Evolutionary conservation across 768 basidiomycete species (phyloP).

Genomic region (Suillus hirtellus): DNA sequence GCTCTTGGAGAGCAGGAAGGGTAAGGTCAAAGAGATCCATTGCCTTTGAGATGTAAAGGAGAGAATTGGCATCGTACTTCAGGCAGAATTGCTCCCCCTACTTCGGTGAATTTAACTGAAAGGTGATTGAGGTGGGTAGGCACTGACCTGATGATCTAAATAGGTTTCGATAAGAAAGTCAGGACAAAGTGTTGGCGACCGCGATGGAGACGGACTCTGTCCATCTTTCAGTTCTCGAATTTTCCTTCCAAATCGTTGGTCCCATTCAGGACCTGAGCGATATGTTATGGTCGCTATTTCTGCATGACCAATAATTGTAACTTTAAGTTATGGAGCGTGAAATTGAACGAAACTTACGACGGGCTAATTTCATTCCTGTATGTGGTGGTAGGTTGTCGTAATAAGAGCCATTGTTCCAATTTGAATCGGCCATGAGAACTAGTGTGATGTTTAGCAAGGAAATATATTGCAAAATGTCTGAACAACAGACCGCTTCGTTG

Average conservation of each 20-base stretch:
- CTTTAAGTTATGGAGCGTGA: slow-evolving; percentile 15
- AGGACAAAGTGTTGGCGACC: slow-evolving; percentile 81
- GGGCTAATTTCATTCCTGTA: slow-evolving; percentile 96
- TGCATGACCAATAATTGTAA: slow-evolving; percentile 32
- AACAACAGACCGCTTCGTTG: slow-evolving; percentile 82
- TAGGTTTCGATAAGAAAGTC: slow-evolving; percentile 99
- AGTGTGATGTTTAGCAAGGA: slow-evolving; percentile 10
- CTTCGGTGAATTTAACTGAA: slow-evolving; percentile 9
- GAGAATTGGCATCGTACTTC: slow-evolving; percentile 98
- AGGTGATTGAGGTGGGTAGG: background rate
- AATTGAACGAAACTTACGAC: slow-evolving; percentile 58
- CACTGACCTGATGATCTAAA: slow-evolving; percentile 79
- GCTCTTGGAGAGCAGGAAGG: slow-evolving; percentile 64
- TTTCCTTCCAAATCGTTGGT: slow-evolving; percentile 91
- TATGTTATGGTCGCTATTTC: slow-evolving; percentile 99
- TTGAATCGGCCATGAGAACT: slow-evolving; percentile 99
- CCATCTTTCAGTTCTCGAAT: slow-evolving; percentile 46
- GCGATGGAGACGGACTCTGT: slow-evolving; percentile 18
- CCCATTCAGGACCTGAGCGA: slow-evolving; percentile 99
- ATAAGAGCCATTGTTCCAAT: slow-evolving; percentile 99
- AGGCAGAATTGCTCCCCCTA: slow-evolving; percentile 96
- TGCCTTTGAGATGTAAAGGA: slow-evolving; percentile 98
- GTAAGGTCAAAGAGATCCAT: slow-evolving; percentile 99
- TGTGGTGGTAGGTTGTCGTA: slow-evolving; percentile 96
- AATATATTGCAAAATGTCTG: slow-evolving; percentile 5